Evolutionary conservation across 768 basidiomycete genomes (phyloP), one percentile per base, ranked within the genome.

Genomic region (Clitopilus hobsonii): DNA sequence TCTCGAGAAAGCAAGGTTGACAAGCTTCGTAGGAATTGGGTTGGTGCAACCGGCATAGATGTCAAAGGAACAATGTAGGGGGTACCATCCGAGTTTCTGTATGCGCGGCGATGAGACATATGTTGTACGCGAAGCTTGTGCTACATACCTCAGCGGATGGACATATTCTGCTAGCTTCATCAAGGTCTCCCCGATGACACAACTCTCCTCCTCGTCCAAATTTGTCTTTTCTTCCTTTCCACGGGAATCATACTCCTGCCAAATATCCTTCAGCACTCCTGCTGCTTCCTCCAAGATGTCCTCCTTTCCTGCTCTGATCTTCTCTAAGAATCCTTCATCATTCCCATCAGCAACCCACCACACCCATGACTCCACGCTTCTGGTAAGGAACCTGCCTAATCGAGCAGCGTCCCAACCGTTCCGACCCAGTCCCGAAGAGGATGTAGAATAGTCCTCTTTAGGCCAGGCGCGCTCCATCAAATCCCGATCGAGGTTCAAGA

Each of bases 401-500:
- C 80, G 72, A 3, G 75, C 75, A 11, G 86, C 77, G 52, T 88
- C 87, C 84, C 89, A 90, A 2, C 82, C 82, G 27, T 78, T 80
- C 11, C 60, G 61, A 5, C 67, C 66, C 3, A 64, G 60, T 1
- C 70, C 69, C 7, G 65, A 55, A 22, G 65, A 63, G 22, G 65
- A 63, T 5, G 68, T 54, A 4, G 65, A 57, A 48, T 68, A 67
- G 22, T 88, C 86, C 38, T 88, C 81, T 61, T 82, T 85, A 1
- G 85, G 77, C 87, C 86, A 90, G 0, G 86, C 88, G 1, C 80
- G 77, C 60, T 89, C 86, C 79, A 89, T 79, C 56, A 89, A 65
- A 16, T 84, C 84, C 38, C 72, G 72, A 54, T 83, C 84, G 7
- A 90, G 66, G 52, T 82, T 82, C 63, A 88, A 73, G 38, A 81